Conservation (phyloP, 2,329 filamentous ascomycete genomes). For the Cephalotrichum gorgonifer region DNA sequence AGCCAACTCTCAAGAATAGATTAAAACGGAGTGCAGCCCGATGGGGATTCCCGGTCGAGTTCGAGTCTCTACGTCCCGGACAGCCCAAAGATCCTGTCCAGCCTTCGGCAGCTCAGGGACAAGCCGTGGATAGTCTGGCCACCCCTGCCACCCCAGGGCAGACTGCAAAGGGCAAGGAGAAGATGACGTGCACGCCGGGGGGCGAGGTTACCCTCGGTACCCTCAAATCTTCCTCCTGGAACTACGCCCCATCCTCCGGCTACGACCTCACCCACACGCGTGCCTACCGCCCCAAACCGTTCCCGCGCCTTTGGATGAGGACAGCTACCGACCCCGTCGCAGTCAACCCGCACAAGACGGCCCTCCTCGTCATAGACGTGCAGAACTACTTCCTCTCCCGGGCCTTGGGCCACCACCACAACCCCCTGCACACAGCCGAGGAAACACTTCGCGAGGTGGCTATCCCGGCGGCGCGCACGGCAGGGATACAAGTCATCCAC, state of each 20-base stretch:
- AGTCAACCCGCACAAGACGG: slow-evolving; percentile 28
- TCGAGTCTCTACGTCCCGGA: too few relatives aligned
- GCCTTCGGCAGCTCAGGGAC: too few relatives aligned
- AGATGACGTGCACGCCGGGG: neutral
- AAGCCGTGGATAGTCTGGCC: too few relatives aligned
- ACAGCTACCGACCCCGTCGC: slow-evolving; percentile 19
- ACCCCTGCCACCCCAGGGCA: too few relatives aligned
- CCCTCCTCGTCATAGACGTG: slow-evolving; percentile 40
- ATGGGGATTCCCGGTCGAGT: too few relatives aligned
- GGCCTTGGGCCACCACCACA: slow-evolving; percentile 9
- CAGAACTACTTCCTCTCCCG: slow-evolving; percentile 38
- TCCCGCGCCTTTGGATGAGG: slow-evolving; percentile 10
- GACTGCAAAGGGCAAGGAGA: neutral
- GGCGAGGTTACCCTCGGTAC: slow-evolving; percentile 3
- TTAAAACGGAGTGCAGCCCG: too few relatives aligned
- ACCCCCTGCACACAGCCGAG: slow-evolving; percentile 5
- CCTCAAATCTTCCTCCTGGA: slow-evolving; percentile 7
- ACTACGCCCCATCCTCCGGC: slow-evolving; percentile 6
- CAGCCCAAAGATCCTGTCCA: too few relatives aligned
- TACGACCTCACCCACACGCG: slow-evolving; percentile 15
- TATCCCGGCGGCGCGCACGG: slow-evolving; percentile 7
- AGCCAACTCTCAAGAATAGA: too few relatives aligned
- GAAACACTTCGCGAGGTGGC: slow-evolving; percentile 2
- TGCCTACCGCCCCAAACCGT: neutral
- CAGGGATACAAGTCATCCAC: slow-evolving; percentile 30